Percentiles rank a stretch among this genome's conserved stretches.
Conservation (phyloP, 1,139 yeast genomes). For the Sugiyamaella xylanicola region DNA sequence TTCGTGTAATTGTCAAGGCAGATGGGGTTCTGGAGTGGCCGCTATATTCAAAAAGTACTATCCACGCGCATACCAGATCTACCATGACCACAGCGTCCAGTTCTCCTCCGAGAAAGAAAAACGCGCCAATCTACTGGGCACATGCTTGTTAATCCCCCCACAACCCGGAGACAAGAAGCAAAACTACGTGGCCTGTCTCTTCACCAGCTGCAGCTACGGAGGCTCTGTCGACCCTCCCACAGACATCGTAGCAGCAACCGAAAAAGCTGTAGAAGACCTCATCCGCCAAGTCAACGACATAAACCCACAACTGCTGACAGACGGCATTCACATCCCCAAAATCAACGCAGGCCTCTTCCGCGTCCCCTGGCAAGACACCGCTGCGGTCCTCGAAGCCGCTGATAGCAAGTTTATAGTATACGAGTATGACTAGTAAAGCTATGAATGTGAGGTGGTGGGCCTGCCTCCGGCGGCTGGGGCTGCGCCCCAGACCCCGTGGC, state of each 20-base stretch:
- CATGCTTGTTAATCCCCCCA: constrained; percentile 52
- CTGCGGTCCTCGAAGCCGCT: constrained; percentile 46
- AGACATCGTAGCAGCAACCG: constrained; percentile 53
- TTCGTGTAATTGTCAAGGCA: constrained; percentile 77
- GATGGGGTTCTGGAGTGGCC: constrained; percentile 89
- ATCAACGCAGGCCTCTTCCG: constrained; percentile 79
- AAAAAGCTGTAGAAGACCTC: constrained; percentile 52
- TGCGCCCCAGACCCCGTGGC: background rate
- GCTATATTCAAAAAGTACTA: constrained; percentile 51
- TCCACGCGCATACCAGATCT: constrained; percentile 54
- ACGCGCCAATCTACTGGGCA: constrained; percentile 51
- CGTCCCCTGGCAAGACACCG: constrained; percentile 78
- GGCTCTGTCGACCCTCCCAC: constrained; percentile 47
- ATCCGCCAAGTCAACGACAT: constrained; percentile 42
- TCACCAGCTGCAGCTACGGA: constrained; percentile 55
- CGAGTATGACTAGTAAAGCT: constrained; percentile 29
- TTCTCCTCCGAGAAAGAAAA: constrained; percentile 32
- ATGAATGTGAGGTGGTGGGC: background rate
- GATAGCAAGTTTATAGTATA: constrained; percentile 50
- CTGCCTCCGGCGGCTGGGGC: background rate
- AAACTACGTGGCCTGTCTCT: constrained; percentile 59
- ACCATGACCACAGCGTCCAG: constrained; percentile 52
- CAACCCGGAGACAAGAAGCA: constrained; percentile 41
- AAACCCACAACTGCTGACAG: background rate
- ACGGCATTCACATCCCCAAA: constrained; percentile 57